These are phyloP conservation scores for Daldinia vernicosa DNA, from an alignment of 495 filamentous ascomycete species.

Conservation along the genomic window DNA sequence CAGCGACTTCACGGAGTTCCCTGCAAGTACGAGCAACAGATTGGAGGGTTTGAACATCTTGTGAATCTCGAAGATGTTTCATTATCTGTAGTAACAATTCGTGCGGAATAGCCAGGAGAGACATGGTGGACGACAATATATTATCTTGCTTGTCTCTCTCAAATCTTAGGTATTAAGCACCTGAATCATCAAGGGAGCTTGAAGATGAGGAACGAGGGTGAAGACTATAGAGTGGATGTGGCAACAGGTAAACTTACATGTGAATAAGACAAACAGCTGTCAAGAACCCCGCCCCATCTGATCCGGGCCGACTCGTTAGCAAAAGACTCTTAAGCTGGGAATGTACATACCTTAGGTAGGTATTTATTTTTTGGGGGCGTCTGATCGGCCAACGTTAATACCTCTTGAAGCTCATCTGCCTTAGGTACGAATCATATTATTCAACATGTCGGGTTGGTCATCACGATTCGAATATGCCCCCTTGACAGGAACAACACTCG, in stretches of 20 bases:
- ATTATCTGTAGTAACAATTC: constrained; percentile 28
- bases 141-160: background rate
- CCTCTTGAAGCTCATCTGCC: no score
- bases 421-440: no score
- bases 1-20: constrained; percentile 15
- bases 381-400: no score
- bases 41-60: constrained; percentile 7
- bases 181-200: background rate
- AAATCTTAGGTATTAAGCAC: background rate
- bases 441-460: constrained; percentile 14
- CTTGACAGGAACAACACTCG: background rate
- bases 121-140: background rate
- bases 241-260: no score
- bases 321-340: background rate
- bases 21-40: constrained; percentile 14
- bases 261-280: background rate
- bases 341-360: no score
- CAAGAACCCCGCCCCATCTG: background rate
- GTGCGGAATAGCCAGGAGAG: constrained; percentile 7
- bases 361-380: background rate
- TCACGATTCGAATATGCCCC: background rate
- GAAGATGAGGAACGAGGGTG: background rate
- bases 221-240: no score
- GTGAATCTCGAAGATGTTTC: constrained; percentile 16
- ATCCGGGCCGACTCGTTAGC: background rate